A percentile compares a stretch with the other conserved stretches of the same genome.
Evolutionary conservation across 345 rosid genomes (phyloP).

Genomic region (Salix udensis): DNA sequence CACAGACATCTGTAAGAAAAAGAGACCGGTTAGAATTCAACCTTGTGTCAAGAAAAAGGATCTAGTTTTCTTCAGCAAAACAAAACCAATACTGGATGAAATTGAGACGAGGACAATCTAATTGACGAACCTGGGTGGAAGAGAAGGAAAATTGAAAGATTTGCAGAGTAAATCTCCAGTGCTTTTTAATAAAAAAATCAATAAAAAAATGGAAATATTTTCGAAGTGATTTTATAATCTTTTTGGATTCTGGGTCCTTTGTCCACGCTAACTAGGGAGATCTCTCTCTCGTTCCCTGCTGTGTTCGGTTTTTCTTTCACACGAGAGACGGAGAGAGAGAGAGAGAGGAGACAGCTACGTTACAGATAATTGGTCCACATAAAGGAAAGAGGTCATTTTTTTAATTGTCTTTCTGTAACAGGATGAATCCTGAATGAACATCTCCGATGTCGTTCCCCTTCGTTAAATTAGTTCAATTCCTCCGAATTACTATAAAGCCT

Average conservation of each 20-base stretch:
- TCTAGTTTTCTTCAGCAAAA: slow-evolving; percentile 24
- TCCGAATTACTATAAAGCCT: not conserved
- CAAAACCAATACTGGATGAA: not conserved
- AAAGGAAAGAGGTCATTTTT: not conserved
- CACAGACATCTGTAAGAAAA: slow-evolving; percentile 13
- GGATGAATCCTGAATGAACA: not conserved
- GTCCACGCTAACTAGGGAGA: not conserved
- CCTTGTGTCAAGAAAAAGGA: slow-evolving; percentile 6
- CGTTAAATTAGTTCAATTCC: not conserved
- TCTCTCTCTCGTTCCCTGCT: not conserved
- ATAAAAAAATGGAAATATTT: not conserved
- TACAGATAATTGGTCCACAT: not conserved
- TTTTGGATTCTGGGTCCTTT: slow-evolving; percentile 23
- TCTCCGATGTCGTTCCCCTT: not conserved
- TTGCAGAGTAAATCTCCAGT: not conserved
- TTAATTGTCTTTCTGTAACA: not conserved
- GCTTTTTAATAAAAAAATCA: slow-evolving; percentile 6
- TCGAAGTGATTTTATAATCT: slow-evolving; percentile 13
- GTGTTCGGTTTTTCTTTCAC: not conserved
- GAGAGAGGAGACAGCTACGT: not conserved
- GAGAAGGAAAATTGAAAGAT: slow-evolving; percentile 20
- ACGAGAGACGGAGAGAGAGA: not conserved
- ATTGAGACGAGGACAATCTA: slow-evolving; percentile 5
- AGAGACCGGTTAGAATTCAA: slow-evolving; percentile 9
- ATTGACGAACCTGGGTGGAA: slow-evolving; percentile 27